Evolutionary conservation across 2,329 filamentous ascomycete genomes (phyloP).

Genomic region (Verticillium dahliae): DNA sequence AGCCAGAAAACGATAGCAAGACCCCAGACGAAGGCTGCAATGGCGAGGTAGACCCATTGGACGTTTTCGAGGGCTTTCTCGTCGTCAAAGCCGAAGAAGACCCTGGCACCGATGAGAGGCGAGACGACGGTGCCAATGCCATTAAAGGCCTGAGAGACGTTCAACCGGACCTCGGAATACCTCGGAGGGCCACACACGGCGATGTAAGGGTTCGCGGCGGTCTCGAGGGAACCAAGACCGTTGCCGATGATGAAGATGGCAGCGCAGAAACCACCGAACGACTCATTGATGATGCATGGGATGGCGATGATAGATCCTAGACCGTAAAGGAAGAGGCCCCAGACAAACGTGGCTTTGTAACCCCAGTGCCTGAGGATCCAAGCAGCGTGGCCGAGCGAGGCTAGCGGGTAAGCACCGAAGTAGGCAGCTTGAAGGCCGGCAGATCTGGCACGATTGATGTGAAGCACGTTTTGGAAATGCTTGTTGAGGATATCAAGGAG

Average conservation of each 20-base stretch:
- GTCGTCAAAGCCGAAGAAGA: slow-evolving; percentile 61
- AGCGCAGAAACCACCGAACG: slow-evolving; percentile 67
- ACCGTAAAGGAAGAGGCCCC: slow-evolving; percentile 56
- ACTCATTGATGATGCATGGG: slow-evolving; percentile 51
- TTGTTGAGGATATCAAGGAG: slow-evolving; percentile 47
- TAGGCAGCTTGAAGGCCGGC: slow-evolving; percentile 43
- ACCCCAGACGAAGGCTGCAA: slow-evolving; percentile 62
- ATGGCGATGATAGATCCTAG: slow-evolving; percentile 49
- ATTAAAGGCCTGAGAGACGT: slow-evolving; percentile 72
- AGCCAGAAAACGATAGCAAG: slow-evolving; percentile 61
- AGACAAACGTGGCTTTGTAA: slow-evolving; percentile 60
- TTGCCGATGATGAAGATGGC: slow-evolving; percentile 68
- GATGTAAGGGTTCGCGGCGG: slow-evolving; percentile 69
- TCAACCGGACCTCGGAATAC: slow-evolving; percentile 68
- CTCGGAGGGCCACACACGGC: slow-evolving; percentile 57
- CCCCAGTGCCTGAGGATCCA: slow-evolving; percentile 57
- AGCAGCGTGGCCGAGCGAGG: slow-evolving; percentile 59
- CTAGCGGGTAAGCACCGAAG: slow-evolving; percentile 60
- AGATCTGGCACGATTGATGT: slow-evolving; percentile 34
- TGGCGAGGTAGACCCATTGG: slow-evolving; percentile 70
- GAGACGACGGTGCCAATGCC: slow-evolving; percentile 68
- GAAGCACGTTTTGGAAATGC: slow-evolving; percentile 38
- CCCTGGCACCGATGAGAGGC: slow-evolving; percentile 64
- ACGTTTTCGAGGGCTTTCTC: slow-evolving; percentile 56
- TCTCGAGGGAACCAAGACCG: slow-evolving; percentile 68